Conservation (phyloP, 2,329 filamentous ascomycete genomes). For the Zymoseptoria crescenta region DNA sequence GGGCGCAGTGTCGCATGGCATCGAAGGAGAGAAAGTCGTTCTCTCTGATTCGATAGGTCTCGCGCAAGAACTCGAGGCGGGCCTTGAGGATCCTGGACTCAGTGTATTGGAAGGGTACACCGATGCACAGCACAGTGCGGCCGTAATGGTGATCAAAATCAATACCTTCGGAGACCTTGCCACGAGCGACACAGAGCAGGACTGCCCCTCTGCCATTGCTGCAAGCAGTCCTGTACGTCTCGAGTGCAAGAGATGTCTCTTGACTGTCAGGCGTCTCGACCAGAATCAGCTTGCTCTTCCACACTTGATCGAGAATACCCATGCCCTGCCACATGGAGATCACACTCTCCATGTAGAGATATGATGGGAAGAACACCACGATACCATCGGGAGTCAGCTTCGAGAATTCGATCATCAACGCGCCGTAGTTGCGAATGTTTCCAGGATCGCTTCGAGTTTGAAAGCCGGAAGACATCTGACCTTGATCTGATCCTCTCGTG, state of each 20-base stretch:
- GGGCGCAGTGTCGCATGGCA: constrained; percentile 96
- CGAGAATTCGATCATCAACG: constrained; percentile 85
- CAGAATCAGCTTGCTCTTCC: constrained; percentile 97
- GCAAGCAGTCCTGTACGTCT: constrained; percentile 95
- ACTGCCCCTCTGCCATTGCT: constrained; percentile 94
- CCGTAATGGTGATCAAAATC: constrained; percentile 99
- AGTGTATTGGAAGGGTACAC: constrained; percentile 97
- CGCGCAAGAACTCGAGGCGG: constrained; percentile 86
- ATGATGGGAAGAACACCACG: constrained; percentile 98
- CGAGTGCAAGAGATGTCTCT: constrained; percentile 88
- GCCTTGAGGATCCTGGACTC: constrained; percentile 96
- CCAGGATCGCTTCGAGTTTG: constrained; percentile 91
- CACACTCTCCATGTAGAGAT: constrained; percentile 98
- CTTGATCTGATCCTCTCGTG: constrained; percentile 88
- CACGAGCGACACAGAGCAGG: constrained; percentile 86
- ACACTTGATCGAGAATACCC: constrained; percentile 94
- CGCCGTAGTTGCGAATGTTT: constrained; percentile 96
- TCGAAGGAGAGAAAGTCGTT: constrained; percentile 98
- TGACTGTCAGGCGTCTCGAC: constrained; percentile 97
- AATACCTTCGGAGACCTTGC: constrained; percentile 95
- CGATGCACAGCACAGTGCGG: constrained; percentile 89
- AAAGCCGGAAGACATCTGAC: constrained; percentile 85
- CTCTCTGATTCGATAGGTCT: constrained; percentile 93
- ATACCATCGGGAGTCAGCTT: constrained; percentile 94
- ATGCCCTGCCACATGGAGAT: constrained; percentile 99